phyloP scores from a whole-genome alignment of 495 filamentous ascomycete genomes.

The Neurospora tetrasperma region DNA sequence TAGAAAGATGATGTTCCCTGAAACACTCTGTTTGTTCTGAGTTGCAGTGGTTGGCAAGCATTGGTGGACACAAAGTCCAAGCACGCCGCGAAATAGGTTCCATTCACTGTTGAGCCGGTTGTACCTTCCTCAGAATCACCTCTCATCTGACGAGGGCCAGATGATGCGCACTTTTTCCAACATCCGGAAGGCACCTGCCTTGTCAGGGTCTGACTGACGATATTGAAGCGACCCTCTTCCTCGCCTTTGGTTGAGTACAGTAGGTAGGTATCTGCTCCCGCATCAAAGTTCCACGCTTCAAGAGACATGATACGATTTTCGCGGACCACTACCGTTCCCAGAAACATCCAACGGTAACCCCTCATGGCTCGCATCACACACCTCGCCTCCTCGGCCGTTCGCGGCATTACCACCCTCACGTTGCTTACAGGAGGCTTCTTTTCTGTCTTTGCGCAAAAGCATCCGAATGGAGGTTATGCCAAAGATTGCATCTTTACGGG shows the following conservation, averaged over 20 bases:
- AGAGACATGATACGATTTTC: background rate
- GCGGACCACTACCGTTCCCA: background rate
- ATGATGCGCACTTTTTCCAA: background rate
- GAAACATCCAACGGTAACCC: background rate
- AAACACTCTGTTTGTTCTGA: background rate
- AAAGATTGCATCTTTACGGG: constrained; percentile 6
- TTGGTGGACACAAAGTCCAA: background rate
- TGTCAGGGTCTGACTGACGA: background rate
- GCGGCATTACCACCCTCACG: background rate
- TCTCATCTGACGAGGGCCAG: background rate
- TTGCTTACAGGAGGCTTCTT: background rate
- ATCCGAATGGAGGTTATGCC: constrained; percentile 5
- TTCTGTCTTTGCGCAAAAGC: background rate
- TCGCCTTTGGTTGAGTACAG: background rate
- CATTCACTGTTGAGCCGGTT: background rate
- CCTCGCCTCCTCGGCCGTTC: background rate
- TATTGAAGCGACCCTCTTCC: background rate
- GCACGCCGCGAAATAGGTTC: no score
- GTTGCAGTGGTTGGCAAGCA: background rate
- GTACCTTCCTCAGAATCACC: background rate
- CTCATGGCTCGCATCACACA: background rate
- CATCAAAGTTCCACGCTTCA: background rate
- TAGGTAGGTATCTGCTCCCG: background rate
- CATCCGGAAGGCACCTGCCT: background rate
- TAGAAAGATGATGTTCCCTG: background rate